Evolutionary conservation across 768 basidiomycete species (phyloP), one percentile per base, ranked within the genome.

Genomic region (Hygrophorus pudorinus): DNA sequence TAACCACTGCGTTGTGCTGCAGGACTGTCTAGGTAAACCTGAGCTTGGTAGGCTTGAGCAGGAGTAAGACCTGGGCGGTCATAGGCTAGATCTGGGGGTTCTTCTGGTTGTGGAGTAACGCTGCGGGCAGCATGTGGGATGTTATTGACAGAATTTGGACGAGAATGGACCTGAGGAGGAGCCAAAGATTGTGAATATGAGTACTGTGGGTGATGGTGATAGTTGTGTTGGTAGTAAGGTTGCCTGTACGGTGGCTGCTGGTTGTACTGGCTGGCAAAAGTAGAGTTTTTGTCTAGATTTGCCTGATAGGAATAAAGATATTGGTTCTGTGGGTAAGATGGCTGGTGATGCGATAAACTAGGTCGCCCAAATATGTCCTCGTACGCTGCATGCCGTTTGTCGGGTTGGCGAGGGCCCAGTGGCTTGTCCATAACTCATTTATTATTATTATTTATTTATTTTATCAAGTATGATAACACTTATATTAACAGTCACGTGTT

Each of bases 361-460:
- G 85, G 82, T 18, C 87, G 75, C 18, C 86, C 86, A 63, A 91
- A 91, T 65, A 91, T 89, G 56, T 81, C 77, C 62, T 89, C 84
- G 67, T 88, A 91, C 37, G 87, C 87, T 44, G 79, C 76, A 62
- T 76, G 68, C 42, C 87, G 81, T 59, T 87, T 86, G 65, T 86
- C 83, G 61, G 64, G 82, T 38, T 67, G 70, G 42, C 72, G 67
- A 49, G 71, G 81, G 41, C 83, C 84, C 53, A 76, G 50, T 18
- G 70, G 70, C 52, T 63, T 66, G 56, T 73, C 68, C 71, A 73
- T 73, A 44, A 27, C 10, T 24, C 24, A 24, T 7, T 3, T 24
- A 24, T 3, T 3, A 24, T 24, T 24, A 24, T 24, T 24, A 3
- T 3, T 24, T 24, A 24, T 24, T 24, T 24, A 24, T 24, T 24